Base-by-base conservation (phyloP, 2,329 filamentous ascomycete species). In the Ceratocystis diversiconidia region DNA sequence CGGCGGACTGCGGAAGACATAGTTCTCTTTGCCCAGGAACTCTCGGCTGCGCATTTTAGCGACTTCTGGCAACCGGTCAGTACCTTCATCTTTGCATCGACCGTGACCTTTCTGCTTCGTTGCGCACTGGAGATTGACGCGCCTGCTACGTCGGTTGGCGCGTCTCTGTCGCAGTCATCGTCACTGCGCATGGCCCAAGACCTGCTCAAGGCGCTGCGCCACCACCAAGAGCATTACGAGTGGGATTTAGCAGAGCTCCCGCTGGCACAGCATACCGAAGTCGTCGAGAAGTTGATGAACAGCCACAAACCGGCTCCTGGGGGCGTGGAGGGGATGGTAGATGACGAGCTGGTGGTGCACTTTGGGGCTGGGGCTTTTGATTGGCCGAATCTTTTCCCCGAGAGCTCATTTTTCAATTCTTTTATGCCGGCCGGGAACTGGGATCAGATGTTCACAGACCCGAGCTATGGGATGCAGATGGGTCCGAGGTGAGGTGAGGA, bases 231-330 rank as follows among this genome's bases (percentile, higher is more conserved):
- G 19, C 70, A 72, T 4, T 72, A 71, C 55, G 72, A 69, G 0
- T 82, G 80, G 80, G 80, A 82, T 67, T 71, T 82, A 0, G 79
- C 75, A 0, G 79, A 82, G 61, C 74, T 79, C 3, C 82, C 79
- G 67, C 70, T 82, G 1, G 73, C 75, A 0, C 77, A 80, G 61
- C 77, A 80, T 68, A 71, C 73, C 5, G 78, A 80, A 10, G 70
- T 80, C 12, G 73, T 81, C 0, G 77, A 81, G 36, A 80, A 76
- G 69, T 70, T 79, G 2, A 68, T 75, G 8, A 67, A 67, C 32
- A 62, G 65, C 41, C 59, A 43, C 19, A 67, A 67, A 12, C 62
- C 65, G 46, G 60, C 44, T 4, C 8, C 19, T 15, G 60, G 60
- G 7, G 48, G n/a, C 22, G 59, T 10, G 25, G 30, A 59, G 10